Evolutionary conservation across 805 yeast species (phyloP), one percentile per base, ranked within the genome.

Genomic region (Saccharomycopsis guyanensis): DNA sequence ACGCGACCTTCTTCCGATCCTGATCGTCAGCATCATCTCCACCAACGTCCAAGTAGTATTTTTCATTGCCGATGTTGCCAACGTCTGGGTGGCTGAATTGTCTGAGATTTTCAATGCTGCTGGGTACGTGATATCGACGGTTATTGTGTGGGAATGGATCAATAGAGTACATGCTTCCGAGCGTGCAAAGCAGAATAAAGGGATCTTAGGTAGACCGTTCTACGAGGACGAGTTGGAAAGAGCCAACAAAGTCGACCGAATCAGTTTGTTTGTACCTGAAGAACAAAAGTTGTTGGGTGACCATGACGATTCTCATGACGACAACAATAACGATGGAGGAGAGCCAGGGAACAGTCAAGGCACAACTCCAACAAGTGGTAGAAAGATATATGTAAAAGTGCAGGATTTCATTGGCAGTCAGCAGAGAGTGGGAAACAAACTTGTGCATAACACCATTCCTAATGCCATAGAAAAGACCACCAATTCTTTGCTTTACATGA

Each of bases 111-210:
- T 84, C 61, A 79, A 82, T 38, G 74, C 85, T 16, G 80, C 84
- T 1, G 74, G 82, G n/a, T 82, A 80, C 58, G 75, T 83, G 6
- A 68, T 82, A 18, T 74, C 86, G 31, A 82, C 86, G 25, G 82
- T 82, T 4, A 71, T 82, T 8, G 85, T 85, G 0, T 84, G 94
- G 93, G 94, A 85, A 61, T 86, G 94, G 91, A 72, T 83, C 51
- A 84, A 82, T 57, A 69, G 83, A 52, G 70, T 81, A 46, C 72
- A 73, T 42, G 66, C 72, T 10, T 60, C 81, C 35, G 79, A 78
- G 63, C 74, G 76, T 52, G 66, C 65, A 13, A 71, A 73, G 45
- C 89, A 84, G 55, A 76, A 78, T 37, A 80, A 78, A 49, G 86
- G 91, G 5, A 74, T 85, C 3, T 59, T 86, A 34, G 95, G 95